These are phyloP conservation scores for Phytopythium vexans DNA, from an alignment of 352 stramenopile genomes.

Conservation along the genomic window DNA sequence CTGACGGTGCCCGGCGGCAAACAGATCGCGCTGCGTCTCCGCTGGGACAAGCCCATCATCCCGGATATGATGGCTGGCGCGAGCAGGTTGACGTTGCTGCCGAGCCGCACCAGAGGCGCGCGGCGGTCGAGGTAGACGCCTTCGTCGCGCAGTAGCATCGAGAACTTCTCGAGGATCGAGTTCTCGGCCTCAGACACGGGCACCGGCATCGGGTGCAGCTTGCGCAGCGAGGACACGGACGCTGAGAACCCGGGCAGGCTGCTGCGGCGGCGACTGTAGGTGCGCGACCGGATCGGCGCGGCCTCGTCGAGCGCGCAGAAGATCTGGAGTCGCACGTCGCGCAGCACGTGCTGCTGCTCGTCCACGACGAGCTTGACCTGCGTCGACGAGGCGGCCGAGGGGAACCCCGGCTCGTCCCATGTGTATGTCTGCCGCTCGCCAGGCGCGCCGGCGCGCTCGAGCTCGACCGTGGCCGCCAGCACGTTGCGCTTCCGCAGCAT, in stretches of 20 bases:
- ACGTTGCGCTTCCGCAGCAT: constrained; percentile 41
- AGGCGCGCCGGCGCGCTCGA: constrained; percentile 19
- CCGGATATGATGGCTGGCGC: constrained; percentile 18
- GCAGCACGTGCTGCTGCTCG: constrained; percentile 54
- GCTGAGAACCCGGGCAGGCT: constrained; percentile 9
- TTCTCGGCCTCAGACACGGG: constrained; percentile 46
- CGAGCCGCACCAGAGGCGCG: constrained; percentile 49
- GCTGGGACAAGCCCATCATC: constrained; percentile 9
- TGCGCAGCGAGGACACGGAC: constrained; percentile 25
- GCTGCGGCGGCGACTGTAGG: constrained; percentile 13
- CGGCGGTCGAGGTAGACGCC: constrained; percentile 60
- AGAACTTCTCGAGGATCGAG: constrained; percentile 62
- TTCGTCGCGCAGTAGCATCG: constrained; percentile 41
- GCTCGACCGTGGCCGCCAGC: constrained; percentile 32
- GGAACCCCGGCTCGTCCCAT: constrained; percentile 82
- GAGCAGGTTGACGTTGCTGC: constrained; percentile 51
- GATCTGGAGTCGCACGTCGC: constrained; percentile 63
- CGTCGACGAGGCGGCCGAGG: constrained; percentile 80
- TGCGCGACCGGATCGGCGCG: constrained; percentile 25
- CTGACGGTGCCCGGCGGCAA: no score
- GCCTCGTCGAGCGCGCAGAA: constrained; percentile 51
- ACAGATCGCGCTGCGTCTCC: constrained; percentile 8
- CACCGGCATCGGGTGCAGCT: constrained; percentile 43
- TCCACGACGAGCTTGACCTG: constrained; percentile 78
- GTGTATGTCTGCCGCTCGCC: constrained; percentile 74